These are phyloP conservation scores for Chamaenerion angustifolium DNA, from an alignment of 345 rosid species.

Conservation along the genomic window DNA sequence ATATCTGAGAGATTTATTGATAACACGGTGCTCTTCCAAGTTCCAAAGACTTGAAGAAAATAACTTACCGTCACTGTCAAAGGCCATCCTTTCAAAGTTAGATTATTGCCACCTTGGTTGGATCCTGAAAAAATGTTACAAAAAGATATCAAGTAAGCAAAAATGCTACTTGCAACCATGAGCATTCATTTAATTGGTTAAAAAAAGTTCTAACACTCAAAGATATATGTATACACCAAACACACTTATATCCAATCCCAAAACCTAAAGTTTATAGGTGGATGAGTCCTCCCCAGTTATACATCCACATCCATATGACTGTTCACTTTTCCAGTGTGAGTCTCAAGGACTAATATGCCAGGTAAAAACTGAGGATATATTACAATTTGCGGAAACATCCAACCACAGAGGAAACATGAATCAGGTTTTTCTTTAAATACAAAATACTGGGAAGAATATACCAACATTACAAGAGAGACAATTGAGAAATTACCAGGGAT, in stretches of 20 bases:
- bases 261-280: no score
- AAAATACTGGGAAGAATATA: not conserved
- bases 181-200: not conserved
- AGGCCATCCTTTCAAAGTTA: constrained; percentile 95
- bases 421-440: not conserved
- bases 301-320: no score
- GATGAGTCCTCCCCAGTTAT: no score
- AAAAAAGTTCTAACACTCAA: no score
- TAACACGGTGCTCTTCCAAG: not conserved
- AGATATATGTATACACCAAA: no score
- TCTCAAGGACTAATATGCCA: no score
- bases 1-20: not conserved
- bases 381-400: no score
- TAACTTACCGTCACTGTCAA: constrained; percentile 50
- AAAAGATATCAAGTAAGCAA: not conserved
- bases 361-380: no score
- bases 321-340: no score
- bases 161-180: not conserved
- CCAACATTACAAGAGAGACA: not conserved
- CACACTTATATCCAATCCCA: no score
- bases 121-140: constrained; percentile 44
- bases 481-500: constrained; percentile 48
- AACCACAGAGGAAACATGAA: not conserved
- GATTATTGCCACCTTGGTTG: constrained; percentile 73
- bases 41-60: not conserved